Conservation (phyloP, 2,329 filamentous ascomycete species). For the Neofusicoccum umdonicola region DNA sequence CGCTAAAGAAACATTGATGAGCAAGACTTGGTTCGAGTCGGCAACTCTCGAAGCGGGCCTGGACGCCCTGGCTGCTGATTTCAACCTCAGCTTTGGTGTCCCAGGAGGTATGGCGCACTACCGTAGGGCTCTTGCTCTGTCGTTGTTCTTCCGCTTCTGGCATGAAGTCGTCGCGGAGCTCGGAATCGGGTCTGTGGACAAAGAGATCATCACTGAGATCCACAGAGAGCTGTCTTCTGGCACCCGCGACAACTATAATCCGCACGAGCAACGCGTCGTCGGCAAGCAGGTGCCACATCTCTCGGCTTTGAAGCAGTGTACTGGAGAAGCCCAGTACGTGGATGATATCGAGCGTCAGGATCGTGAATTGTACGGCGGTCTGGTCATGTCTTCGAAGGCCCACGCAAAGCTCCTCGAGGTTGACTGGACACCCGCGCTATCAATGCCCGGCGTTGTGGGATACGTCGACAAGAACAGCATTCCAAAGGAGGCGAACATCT, state of each 20-base stretch:
- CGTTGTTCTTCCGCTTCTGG: constrained; percentile 97
- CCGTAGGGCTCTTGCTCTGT: constrained; percentile 79
- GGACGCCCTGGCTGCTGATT: constrained; percentile 77
- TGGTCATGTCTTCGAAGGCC: constrained; percentile 83
- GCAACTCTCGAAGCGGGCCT: constrained; percentile 83
- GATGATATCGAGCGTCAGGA: constrained; percentile 83
- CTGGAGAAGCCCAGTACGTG: constrained; percentile 90
- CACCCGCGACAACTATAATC: constrained; percentile 70
- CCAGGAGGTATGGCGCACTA: constrained; percentile 97
- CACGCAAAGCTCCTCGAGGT: constrained; percentile 82
- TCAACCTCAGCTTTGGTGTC: constrained; percentile 80
- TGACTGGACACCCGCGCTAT: constrained; percentile 70
- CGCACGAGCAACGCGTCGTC: constrained; percentile 76
- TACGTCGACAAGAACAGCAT: constrained; percentile 82
- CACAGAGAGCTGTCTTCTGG: constrained; percentile 79
- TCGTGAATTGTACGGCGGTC: constrained; percentile 82
- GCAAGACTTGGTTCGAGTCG: constrained; percentile 74
- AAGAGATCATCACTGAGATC: constrained; percentile 75
- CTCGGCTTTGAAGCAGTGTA: constrained; percentile 86
- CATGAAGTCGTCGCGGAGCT: constrained; percentile 75
- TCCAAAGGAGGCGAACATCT: constrained; percentile 78
- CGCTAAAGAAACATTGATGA: constrained; percentile 67
- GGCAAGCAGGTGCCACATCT: constrained; percentile 84
- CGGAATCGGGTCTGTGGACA: constrained; percentile 56
- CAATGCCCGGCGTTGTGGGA: constrained; percentile 82